phyloP scores from a whole-genome alignment of 768 basidiomycete genomes.

The Psilocybe azurescens region DNA sequence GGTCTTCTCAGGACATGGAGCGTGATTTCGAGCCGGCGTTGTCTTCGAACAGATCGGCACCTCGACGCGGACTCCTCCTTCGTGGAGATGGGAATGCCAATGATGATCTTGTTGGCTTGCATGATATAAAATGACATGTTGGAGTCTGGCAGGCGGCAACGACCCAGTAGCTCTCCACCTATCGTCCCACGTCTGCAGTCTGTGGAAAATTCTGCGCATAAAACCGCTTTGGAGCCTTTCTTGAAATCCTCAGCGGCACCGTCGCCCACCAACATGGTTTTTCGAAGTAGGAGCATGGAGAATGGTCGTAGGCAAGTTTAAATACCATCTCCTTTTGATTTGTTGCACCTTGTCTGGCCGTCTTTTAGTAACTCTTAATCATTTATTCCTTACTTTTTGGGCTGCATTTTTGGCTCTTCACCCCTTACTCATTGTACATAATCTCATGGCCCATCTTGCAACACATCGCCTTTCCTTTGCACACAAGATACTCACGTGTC shows the following conservation, averaged over 20 bases:
- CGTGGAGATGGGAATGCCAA: neutral
- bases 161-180: constrained; percentile 22
- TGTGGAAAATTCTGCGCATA: neutral
- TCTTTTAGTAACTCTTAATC: neutral
- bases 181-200: constrained; percentile 12
- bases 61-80: neutral
- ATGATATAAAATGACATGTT: neutral
- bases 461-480: neutral
- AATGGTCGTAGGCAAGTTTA: constrained; percentile 5
- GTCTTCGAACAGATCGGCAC: neutral
- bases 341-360: neutral
- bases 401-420: neutral
- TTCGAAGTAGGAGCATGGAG: constrained; percentile 20
- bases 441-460: neutral
- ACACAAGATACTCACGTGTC: neutral
- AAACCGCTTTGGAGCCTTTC: constrained; percentile 13
- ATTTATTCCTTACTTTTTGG: neutral
- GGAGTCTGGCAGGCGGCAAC: constrained; percentile 12
- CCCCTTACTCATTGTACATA: neutral
- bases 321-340: neutral
- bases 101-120: neutral
- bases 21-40: neutral
- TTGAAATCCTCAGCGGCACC: constrained; percentile 10
- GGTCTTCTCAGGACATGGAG: constrained; percentile 1
- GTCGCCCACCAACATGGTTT: constrained; percentile 7